Percentiles rank a stretch among this genome's conserved stretches.
Conservation (phyloP, 495 filamentous ascomycete species). For the Xylona heveae region DNA sequence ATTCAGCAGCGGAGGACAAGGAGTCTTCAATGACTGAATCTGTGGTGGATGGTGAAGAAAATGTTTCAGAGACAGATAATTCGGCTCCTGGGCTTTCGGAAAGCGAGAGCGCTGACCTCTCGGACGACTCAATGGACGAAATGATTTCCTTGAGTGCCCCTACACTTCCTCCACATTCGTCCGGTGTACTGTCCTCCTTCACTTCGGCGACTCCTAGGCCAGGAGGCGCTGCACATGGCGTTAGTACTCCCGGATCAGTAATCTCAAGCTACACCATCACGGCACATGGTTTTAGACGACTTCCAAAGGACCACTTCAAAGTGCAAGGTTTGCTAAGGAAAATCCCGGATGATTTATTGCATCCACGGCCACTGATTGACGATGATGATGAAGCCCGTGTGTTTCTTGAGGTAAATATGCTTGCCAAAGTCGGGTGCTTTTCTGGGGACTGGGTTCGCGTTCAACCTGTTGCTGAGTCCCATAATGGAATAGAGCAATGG, state of each 20-base stretch:
- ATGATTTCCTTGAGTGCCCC: constrained; percentile 46
- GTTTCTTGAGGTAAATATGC: constrained; percentile 66
- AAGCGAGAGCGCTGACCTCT: constrained; percentile 39
- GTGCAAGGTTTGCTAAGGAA: constrained; percentile 49
- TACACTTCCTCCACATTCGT: constrained; percentile 41
- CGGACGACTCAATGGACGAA: constrained; percentile 58
- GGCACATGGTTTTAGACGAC: constrained; percentile 34
- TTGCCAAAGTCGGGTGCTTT: constrained; percentile 83
- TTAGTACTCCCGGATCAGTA: constrained; percentile 63
- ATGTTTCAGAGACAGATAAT: constrained; percentile 8
- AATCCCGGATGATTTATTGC: constrained; percentile 57
- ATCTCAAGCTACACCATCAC: constrained; percentile 69
- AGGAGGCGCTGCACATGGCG: constrained; percentile 32
- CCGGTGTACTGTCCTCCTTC: constrained; percentile 48
- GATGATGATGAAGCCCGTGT: constrained; percentile 76
- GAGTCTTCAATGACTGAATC: constrained; percentile 28
- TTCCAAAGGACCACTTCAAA: no score
- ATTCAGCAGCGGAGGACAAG: constrained; percentile 63
- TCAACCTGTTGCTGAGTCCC: constrained; percentile 47
- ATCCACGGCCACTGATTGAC: constrained; percentile 63
- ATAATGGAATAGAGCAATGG: constrained; percentile 30
- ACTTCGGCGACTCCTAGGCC: constrained; percentile 52
- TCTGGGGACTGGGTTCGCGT: constrained; percentile 95
- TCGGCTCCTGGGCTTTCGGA: constrained; percentile 24
- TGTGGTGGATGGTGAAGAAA: constrained; percentile 27